Evolutionary conservation across 2,329 filamentous ascomycete genomes (phyloP).

Genomic region (Fusarium nematophilum): DNA sequence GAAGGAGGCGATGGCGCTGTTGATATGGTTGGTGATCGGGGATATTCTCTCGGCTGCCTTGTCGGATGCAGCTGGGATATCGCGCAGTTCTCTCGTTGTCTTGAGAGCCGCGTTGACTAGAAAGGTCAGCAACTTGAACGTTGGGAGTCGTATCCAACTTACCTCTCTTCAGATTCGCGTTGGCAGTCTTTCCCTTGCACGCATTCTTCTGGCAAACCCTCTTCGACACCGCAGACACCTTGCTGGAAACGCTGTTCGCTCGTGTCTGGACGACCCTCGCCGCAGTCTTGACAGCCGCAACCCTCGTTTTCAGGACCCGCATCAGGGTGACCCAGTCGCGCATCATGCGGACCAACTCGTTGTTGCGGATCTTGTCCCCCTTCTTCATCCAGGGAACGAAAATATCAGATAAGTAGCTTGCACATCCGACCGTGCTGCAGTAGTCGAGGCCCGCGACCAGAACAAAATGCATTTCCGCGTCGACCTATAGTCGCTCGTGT

Average conservation of each 20-base stretch:
- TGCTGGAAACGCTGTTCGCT: background rate
- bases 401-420: too few relatives aligned
- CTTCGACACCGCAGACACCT: background rate
- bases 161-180: background rate
- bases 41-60: background rate
- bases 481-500: too few relatives aligned
- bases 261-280: conserved; percentile 1
- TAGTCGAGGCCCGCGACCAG: too few relatives aligned
- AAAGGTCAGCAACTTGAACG: background rate
- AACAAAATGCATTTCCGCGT: too few relatives aligned
- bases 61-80: background rate
- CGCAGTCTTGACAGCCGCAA: conserved; percentile 2
- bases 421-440: too few relatives aligned
- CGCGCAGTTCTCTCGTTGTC: background rate
- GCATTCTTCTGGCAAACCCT: conserved; percentile 5
- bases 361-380: background rate
- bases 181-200: conserved; percentile 10
- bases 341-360: background rate
- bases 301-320: background rate
- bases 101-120: conserved; percentile 2
- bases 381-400: too few relatives aligned
- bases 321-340: conserved; percentile 1
- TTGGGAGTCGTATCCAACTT: background rate
- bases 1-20: background rate
- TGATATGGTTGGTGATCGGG: background rate